A percentile compares a stretch with the other conserved stretches of the same genome.
Conservation (phyloP, 2,329 filamentous ascomycete species). For the Penicillium psychrosexuale region DNA sequence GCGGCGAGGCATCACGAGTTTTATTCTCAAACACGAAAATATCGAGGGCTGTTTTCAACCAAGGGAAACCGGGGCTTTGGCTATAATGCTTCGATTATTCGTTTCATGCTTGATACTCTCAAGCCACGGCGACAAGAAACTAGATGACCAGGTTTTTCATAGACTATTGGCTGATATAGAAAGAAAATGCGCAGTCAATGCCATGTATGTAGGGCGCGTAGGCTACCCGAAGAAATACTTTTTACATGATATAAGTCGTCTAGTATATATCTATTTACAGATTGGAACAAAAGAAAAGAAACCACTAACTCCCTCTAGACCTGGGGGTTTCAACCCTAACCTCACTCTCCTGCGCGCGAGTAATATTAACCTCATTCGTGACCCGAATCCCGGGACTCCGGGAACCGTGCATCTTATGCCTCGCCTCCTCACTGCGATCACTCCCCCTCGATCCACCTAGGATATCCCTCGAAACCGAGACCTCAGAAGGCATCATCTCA, state of each 20-base stretch:
- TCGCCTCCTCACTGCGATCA: neutral
- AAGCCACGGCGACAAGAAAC: neutral
- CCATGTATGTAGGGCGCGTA: neutral
- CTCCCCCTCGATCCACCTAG: neutral
- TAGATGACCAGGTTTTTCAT: neutral
- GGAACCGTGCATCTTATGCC: neutral
- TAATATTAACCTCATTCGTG: constrained; percentile 24
- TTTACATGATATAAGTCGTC: neutral
- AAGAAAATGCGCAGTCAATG: neutral
- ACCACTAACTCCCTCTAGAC: neutral
- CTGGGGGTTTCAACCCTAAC: neutral
- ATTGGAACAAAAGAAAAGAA: neutral
- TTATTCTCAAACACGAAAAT: neutral
- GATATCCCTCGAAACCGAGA: constrained; percentile 15
- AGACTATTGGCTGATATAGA: neutral
- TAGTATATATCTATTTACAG: neutral
- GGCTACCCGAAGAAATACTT: neutral
- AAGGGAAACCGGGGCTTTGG: too few relatives aligned
- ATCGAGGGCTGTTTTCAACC: neutral
- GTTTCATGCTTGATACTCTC: neutral
- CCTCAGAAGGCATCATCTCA: constrained; percentile 29
- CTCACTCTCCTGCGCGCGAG: neutral
- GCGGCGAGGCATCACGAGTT: neutral
- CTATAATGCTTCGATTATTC: neutral
- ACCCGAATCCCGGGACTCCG: constrained; percentile 19